Evolutionary conservation across 495 filamentous ascomycete genomes (phyloP).

Genomic region (Neohortaea acidophila): DNA sequence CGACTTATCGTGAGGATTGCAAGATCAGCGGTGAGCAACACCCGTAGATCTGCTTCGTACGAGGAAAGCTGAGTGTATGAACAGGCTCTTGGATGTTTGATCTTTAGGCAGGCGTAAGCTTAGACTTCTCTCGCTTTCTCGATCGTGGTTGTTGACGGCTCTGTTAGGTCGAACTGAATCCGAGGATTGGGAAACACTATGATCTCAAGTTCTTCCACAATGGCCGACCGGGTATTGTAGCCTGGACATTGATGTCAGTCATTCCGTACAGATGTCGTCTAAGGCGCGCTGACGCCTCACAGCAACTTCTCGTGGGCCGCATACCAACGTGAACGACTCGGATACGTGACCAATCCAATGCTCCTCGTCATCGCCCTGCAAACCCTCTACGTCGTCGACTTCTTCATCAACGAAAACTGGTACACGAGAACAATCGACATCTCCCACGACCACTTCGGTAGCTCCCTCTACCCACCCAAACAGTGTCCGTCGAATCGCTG

Average conservation of each 20-base stretch:
- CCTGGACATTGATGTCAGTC: conserved; percentile 30
- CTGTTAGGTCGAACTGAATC: conserved; percentile 35
- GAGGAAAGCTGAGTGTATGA: background rate
- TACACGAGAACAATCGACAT: conserved; percentile 39
- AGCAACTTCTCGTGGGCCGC: conserved; percentile 35
- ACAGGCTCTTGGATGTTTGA: conserved; percentile 6
- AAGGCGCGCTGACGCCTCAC: conserved; percentile 9
- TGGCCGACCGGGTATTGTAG: conserved; percentile 32
- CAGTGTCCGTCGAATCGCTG: too few species aligned
- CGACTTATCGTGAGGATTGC: conserved; percentile 28
- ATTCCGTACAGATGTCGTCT: background rate
- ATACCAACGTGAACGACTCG: conserved; percentile 32
- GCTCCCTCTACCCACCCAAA: too few species aligned
- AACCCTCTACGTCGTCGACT: conserved; percentile 34
- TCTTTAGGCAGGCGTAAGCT: conserved; percentile 1
- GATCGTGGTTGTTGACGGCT: too few species aligned
- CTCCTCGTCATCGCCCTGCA: conserved; percentile 33
- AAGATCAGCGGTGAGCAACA: conserved; percentile 1
- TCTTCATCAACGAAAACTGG: conserved; percentile 38
- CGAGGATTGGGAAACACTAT: conserved; percentile 32
- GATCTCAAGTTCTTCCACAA: conserved; percentile 39
- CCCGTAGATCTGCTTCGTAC: background rate
- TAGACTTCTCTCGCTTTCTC: background rate
- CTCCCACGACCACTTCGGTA: conserved; percentile 37
- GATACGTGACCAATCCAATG: conserved; percentile 33